phyloP scores from a whole-genome alignment of 768 basidiomycete genomes.

The Kwoniella botswanensis region DNA sequence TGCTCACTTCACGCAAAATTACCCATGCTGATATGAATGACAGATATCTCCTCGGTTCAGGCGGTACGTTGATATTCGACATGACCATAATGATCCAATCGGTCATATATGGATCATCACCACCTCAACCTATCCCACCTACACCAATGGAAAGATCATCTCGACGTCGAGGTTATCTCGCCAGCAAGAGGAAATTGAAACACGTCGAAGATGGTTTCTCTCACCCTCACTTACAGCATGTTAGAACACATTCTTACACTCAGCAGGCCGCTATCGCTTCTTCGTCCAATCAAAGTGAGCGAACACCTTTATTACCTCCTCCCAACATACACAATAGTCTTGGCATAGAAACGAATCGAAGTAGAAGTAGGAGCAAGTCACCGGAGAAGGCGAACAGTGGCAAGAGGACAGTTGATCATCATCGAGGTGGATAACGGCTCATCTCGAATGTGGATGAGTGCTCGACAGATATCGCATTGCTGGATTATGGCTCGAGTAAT shows the following conservation, averaged over 20 bases:
- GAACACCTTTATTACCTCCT: conserved; percentile 9
- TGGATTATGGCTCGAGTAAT: background rate
- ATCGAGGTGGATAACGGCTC: background rate
- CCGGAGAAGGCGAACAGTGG: background rate
- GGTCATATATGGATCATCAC: conserved; percentile 67
- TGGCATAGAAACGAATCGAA: conserved; percentile 12
- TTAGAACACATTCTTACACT: conserved; percentile 7
- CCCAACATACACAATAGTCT: conserved; percentile 1
- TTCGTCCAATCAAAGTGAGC: background rate
- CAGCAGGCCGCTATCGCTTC: background rate
- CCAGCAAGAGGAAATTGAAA: conserved; percentile 21
- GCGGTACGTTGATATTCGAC: conserved; percentile 91
- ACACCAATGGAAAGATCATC: conserved; percentile 13
- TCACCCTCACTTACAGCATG: conserved; percentile 6
- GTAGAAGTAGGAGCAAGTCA: conserved; percentile 8
- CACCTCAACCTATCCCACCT: conserved; percentile 29
- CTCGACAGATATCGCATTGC: background rate
- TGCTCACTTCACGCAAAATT: background rate
- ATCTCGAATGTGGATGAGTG: background rate
- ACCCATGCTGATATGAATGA: background rate
- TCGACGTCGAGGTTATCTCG: conserved; percentile 12
- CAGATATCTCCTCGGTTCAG: conserved; percentile 83
- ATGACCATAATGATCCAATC: conserved; percentile 87
- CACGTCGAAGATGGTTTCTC: conserved; percentile 37
- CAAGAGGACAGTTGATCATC: background rate